Percentiles rank a stretch among this genome's conserved stretches.
These are phyloP conservation scores for Syzygium grande DNA, from an alignment of 345 rosid genomes.

Conservation along the genomic window DNA sequence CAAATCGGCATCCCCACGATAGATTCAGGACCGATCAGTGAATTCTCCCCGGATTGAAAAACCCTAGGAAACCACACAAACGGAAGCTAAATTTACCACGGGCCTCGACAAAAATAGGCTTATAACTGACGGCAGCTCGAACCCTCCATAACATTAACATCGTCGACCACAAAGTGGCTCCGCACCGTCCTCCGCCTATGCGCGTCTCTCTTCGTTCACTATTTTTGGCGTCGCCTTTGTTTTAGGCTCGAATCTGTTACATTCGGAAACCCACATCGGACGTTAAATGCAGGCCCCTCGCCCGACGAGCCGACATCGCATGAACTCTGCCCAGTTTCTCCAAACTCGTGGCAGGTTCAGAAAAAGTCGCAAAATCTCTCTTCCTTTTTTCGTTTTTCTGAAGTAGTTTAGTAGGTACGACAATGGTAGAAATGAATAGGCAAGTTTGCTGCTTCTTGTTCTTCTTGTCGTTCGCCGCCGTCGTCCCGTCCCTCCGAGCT, in stretches of 20 bases:
- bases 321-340: background rate
- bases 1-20: too few relatives aligned
- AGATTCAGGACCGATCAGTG: too few relatives aligned
- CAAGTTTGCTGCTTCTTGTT: background rate
- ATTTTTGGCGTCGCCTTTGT: background rate
- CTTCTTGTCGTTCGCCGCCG: constrained; percentile 13
- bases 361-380: background rate
- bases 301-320: background rate
- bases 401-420: background rate
- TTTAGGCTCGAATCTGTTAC: background rate
- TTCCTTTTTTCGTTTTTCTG: background rate
- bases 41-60: too few relatives aligned
- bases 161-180: background rate
- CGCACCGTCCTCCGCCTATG: background rate
- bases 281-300: background rate
- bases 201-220: background rate
- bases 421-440: background rate
- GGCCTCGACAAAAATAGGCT: background rate
- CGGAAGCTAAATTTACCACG: background rate
- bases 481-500: constrained; percentile 16
- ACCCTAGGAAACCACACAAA: too few relatives aligned
- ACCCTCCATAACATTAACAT: background rate
- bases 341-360: background rate
- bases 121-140: background rate
- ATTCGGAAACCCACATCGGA: background rate